These are phyloP conservation scores for Phoma sp. DNA, from an alignment of 2,329 filamentous ascomycete species.

Conservation along the genomic window DNA sequence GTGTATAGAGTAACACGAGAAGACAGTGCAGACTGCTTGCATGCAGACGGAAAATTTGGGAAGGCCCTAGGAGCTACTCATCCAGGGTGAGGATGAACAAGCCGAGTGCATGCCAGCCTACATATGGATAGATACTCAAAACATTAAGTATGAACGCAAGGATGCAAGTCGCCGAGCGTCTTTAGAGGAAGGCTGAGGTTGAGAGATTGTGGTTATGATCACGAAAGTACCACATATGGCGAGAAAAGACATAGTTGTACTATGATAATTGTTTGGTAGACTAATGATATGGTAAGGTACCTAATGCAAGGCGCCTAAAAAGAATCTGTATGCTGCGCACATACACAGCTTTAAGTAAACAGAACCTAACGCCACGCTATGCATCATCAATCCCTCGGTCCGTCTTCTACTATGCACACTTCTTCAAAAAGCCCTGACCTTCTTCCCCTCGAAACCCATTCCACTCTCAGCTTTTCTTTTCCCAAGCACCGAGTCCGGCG, in stretches of 20 bases:
- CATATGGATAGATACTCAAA: neutral
- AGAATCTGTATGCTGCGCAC: neutral
- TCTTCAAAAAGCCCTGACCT: conserved; percentile 35
- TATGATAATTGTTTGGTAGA: neutral
- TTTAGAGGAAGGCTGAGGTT: too few species aligned
- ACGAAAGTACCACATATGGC: too few species aligned
- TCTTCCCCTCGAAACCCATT: conserved; percentile 38
- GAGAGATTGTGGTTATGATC: too few species aligned
- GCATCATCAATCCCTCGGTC: conserved; percentile 5
- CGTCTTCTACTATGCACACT: neutral
- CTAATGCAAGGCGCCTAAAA: neutral
- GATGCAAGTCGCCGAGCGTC: too few species aligned
- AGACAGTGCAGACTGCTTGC: neutral
- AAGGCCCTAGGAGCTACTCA: neutral
- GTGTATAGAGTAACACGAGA: too few species aligned
- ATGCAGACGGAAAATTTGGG: neutral
- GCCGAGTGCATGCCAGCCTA: neutral
- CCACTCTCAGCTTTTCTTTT: conserved; percentile 45
- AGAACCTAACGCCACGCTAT: conserved; percentile 25
- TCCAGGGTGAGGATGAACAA: neutral
- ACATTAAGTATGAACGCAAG: too few species aligned
- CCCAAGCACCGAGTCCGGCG: conserved; percentile 46
- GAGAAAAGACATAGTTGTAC: too few species aligned
- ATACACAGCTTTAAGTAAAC: neutral
- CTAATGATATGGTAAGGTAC: neutral